Percentiles rank a stretch among this genome's conserved stretches.
phyloP scores from a whole-genome alignment of 208 protist genomes.

The Novymonas esmeraldas region DNA sequence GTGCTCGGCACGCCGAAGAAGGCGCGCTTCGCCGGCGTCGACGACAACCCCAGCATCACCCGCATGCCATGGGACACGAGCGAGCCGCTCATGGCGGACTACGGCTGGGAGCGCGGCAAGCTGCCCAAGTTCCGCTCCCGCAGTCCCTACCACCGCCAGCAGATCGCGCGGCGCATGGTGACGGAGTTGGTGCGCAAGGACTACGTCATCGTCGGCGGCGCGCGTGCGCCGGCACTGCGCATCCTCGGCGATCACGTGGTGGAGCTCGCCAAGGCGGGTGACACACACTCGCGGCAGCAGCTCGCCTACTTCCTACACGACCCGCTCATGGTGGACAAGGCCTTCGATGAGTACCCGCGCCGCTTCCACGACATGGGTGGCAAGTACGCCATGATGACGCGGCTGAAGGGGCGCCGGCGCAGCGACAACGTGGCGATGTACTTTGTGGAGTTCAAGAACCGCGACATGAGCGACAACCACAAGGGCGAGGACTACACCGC shows the following conservation, averaged over 20 bases:
- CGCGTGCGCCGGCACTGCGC: slow-evolving; percentile 78
- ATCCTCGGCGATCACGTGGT: slow-evolving; percentile 91
- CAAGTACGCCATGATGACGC: slow-evolving; percentile 92
- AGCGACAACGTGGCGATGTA: slow-evolving; percentile 84
- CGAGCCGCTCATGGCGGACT: slow-evolving; percentile 87
- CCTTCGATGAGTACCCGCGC: slow-evolving; percentile 91
- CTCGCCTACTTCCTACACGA: slow-evolving; percentile 90
- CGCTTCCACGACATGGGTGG: slow-evolving; percentile 82
- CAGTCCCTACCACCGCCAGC: slow-evolving; percentile 86
- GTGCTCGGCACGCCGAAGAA: slow-evolving; percentile 76
- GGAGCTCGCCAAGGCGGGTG: slow-evolving; percentile 86
- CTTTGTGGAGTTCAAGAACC: slow-evolving; percentile 92
- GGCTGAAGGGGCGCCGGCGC: slow-evolving; percentile 69
- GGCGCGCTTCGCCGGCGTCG: slow-evolving; percentile 70
- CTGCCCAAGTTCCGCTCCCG: slow-evolving; percentile 85
- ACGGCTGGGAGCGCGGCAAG: slow-evolving; percentile 81
- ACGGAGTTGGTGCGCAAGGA: slow-evolving; percentile 91
- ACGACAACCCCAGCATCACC: slow-evolving; percentile 87
- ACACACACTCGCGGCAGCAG: slow-evolving; percentile 89
- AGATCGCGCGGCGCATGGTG: slow-evolving; percentile 89
- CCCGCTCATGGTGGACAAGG: slow-evolving; percentile 91
- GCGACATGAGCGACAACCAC: slow-evolving; percentile 89
- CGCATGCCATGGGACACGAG: slow-evolving; percentile 70
- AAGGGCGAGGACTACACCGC: slow-evolving; percentile 89
- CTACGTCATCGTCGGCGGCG: slow-evolving; percentile 88